Base-by-base conservation (phyloP, 225 moss, liverwort and hornwort genomes). In the Climacium dendroides region DNA sequence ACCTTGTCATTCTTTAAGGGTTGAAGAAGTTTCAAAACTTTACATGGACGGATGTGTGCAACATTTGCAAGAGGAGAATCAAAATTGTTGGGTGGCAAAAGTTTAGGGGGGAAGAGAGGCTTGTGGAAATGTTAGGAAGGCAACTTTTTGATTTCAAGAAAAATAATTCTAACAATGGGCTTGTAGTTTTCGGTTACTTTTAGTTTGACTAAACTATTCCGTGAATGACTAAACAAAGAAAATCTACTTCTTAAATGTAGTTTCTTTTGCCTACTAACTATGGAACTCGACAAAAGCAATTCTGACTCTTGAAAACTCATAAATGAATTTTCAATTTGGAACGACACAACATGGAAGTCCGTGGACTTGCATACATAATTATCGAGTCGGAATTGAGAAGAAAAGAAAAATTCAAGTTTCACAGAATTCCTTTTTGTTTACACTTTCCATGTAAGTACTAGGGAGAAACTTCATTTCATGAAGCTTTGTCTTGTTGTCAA, bases 111-210 rank as follows among this genome's bases (percentile, higher is more conserved):
- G 34, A 23, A 0, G 12, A 32, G 12, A 74, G 5, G 32, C 48
- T 48, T 48, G 11, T 19, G 11, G 6, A 73, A 19, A 73, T 47
- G 47, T 0, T 1, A 0, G 4, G 7, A 28, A 47, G 29, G 47
- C 1, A 73, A 47, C 6, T 73, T 30, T 19, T 0, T 0, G 0
- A 29, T 43, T 28, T 10, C 0, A 0, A 0, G 0, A 47, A 47
- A 29, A 10, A 1, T 47, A 10, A 9, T 73, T 47, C 11, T 18
- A 47, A 45, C 0, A 45, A 30, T 47, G 30, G 11, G 6, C 10
- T 73, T 29, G 9, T 30, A 48, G 6, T 48, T 19, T 7, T 3
- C 5, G 34, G 22, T 52, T 52, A 34, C 11, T 73, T 73, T 47
- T 71, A 11, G 16, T 17, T 48, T 48, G 17, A 30, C 2, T 6